Conservation (phyloP, 2,329 filamentous ascomycete genomes). For the Pseudohalonectria lignicola region DNA sequence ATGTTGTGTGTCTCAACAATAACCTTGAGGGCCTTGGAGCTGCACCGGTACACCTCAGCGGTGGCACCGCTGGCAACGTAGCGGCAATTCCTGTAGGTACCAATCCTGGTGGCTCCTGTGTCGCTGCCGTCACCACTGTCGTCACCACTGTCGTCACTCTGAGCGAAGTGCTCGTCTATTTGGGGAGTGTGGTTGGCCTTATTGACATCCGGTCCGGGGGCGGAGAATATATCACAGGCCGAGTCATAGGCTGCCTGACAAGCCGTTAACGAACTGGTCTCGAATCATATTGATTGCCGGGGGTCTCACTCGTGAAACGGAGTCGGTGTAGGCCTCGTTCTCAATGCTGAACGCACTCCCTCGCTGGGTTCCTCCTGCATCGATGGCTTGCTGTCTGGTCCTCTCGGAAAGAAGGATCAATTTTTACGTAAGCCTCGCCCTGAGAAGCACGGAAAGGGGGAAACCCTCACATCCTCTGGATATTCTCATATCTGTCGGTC, state of each 20-base stretch:
- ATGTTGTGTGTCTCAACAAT: conserved; percentile 63
- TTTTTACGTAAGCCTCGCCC: too few relatives aligned
- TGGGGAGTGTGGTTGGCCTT: too few relatives aligned
- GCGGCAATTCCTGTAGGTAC: conserved; percentile 39
- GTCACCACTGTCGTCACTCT: conserved; percentile 4
- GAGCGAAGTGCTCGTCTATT: too few relatives aligned
- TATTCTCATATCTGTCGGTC: conserved; percentile 49
- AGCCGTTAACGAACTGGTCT: too few relatives aligned
- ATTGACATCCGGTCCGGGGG: too few relatives aligned
- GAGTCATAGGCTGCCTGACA: too few relatives aligned
- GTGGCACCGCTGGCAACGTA: conserved; percentile 60
- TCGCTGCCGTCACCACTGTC: conserved; percentile 6
- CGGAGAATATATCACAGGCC: too few relatives aligned
- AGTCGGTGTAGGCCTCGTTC: conserved; percentile 47
- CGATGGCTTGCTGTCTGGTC: conserved; percentile 1
- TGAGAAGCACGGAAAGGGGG: too few relatives aligned
- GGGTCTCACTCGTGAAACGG: conserved; percentile 42
- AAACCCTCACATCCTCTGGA: conserved; percentile 54
- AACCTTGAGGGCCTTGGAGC: conserved; percentile 63
- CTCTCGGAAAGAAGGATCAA: too few relatives aligned
- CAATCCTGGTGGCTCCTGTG: conserved; percentile 37
- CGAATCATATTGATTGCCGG: too few relatives aligned
- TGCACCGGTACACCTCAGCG: conserved; percentile 69
- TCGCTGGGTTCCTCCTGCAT: conserved; percentile 12
- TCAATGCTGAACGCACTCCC: conserved; percentile 54